Conservation (phyloP, 2,329 filamentous ascomycete species). For the Moelleriella libera region DNA sequence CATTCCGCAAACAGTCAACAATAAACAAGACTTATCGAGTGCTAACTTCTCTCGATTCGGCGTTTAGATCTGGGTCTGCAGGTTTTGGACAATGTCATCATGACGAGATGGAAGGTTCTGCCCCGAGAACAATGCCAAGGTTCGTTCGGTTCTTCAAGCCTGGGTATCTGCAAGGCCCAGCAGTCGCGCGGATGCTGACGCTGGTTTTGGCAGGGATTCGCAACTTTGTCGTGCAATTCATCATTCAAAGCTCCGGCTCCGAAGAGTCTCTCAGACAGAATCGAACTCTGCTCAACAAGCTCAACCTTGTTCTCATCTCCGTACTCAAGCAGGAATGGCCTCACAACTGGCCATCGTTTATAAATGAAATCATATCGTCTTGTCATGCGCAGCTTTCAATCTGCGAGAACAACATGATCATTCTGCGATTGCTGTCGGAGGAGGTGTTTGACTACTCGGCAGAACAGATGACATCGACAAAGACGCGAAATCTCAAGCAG, state of each 20-base stretch:
- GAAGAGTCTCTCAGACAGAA: constrained; percentile 78
- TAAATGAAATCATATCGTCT: constrained; percentile 97
- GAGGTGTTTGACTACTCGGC: constrained; percentile 98
- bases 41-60: constrained; percentile 7
- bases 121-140: constrained; percentile 93
- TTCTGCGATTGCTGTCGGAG: constrained; percentile 85
- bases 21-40: too few relatives aligned
- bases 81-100: constrained; percentile 94
- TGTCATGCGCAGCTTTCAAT: constrained; percentile 92
- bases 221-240: constrained; percentile 98
- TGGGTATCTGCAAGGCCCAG: not conserved
- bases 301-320: constrained; percentile 93
- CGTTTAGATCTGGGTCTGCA: constrained; percentile 73
- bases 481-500: constrained; percentile 91
- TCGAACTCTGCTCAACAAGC: constrained; percentile 88
- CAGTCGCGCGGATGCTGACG: constrained; percentile 2
- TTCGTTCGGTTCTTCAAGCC: constrained; percentile 15
- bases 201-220: constrained; percentile 57
- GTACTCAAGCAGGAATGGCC: constrained; percentile 99
- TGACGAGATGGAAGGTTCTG: constrained; percentile 97
- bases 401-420: constrained; percentile 99
- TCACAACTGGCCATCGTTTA: constrained; percentile 98
- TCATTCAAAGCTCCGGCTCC: constrained; percentile 81
- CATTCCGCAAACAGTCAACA: too few relatives aligned
- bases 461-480: constrained; percentile 97